Base-by-base conservation (phyloP, 2,329 filamentous ascomycete species). In the Oidium heveae region DNA sequence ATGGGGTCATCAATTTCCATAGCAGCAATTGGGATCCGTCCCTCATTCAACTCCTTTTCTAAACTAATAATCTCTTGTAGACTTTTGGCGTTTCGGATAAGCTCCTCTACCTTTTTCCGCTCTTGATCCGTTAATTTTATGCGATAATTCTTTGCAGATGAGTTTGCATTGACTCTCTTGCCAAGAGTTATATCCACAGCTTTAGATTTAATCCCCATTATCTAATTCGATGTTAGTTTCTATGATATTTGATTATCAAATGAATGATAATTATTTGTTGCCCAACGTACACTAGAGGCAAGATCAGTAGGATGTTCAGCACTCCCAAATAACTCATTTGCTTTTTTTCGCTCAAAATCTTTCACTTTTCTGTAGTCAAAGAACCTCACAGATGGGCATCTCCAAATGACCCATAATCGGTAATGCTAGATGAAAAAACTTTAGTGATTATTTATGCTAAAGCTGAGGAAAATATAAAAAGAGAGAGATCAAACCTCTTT, bases 361-460 rank as follows among this genome's bases (percentile, higher is more conserved):
- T 86, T 93, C 52, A 98, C 87, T 69, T 94, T 94, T 61, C 79
- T 75, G 66, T 86, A 95, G 69, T 98, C 91, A 52, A 98, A 74
- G 68, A 94, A 96, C 47, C 89, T 81, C 46, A 98, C 79, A 4
- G 74, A 75, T 0, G 86, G 87, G 65, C 84, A 86, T 58, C 82
- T 78, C 83, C 85, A 95, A 57, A 98, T 76, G 32, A 94, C 72
- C 82, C 86, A 98, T 66, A 83, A 82, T 54, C 91, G 82, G 70
- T 96, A 98, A 69, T 95, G 72, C 86, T 95, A 62, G 53, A 54
- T 15, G 20, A 15, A 13, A 13, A n/a, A n/a, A n/a, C n/a, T n/a
- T n/a, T n/a, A n/a, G n/a, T n/a, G 6, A 7, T 16, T 28, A 22
- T 22, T 50, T 9, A 24, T 6, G 8, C 2, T 50, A 9, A 20